These are phyloP conservation scores for Ceratocystis colombiana DNA, from an alignment of 2,329 filamentous ascomycete species.

Conservation along the genomic window DNA sequence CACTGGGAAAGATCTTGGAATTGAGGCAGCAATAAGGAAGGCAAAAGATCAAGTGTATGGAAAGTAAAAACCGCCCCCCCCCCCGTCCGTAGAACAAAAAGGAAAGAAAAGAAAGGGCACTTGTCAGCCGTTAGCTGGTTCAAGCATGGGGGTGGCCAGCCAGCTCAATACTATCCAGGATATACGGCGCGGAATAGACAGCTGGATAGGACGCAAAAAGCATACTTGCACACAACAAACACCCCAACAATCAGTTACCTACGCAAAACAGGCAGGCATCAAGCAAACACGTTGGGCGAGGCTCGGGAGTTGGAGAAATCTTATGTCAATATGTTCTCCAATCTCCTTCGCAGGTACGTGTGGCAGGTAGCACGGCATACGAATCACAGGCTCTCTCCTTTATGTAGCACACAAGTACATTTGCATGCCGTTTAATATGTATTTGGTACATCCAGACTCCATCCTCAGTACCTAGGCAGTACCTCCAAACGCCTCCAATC, in stretches of 20 bases:
- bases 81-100: background rate
- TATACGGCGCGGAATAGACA: background rate
- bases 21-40: background rate
- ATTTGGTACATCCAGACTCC: background rate
- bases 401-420: background rate
- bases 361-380: conserved; percentile 1
- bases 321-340: background rate
- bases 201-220: background rate
- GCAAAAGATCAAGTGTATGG: background rate
- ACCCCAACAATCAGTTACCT: background rate
- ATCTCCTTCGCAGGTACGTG: background rate
- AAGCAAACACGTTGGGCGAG: background rate
- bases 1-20: background rate
- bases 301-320: background rate
- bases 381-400: background rate
- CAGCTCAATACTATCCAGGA: too few relatives aligned
- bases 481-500: background rate
- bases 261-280: too few relatives aligned
- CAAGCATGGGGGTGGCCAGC: background rate
- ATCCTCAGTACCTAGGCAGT: background rate
- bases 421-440: background rate
- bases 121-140: background rate
- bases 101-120: conserved; percentile 3
- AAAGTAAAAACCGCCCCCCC: background rate
- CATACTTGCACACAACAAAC: background rate